Conservation (phyloP, 495 filamentous ascomycete genomes). For the Halenospora varia region DNA sequence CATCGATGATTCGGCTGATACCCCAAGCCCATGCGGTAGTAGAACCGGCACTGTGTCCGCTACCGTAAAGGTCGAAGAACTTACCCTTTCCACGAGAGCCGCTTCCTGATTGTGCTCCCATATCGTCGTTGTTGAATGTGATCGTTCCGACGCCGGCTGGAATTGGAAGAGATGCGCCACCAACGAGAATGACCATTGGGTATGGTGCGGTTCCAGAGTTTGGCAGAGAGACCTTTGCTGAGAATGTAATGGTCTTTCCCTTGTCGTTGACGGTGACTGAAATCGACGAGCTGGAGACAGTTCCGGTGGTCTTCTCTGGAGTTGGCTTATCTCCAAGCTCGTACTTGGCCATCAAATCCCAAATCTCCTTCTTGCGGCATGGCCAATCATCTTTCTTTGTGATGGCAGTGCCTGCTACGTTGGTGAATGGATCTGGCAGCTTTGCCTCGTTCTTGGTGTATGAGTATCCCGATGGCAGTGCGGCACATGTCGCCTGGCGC, state of each 20-base stretch:
- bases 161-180: constrained; percentile 42
- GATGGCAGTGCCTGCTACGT: constrained; percentile 27
- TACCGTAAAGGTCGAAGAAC: constrained; percentile 48
- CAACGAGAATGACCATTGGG: constrained; percentile 46
- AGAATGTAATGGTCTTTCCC: constrained; percentile 46
- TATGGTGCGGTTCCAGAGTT: constrained; percentile 26
- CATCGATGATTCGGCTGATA: constrained; percentile 48
- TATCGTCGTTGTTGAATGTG: constrained; percentile 44
- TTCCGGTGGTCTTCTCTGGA: constrained; percentile 32
- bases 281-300: constrained; percentile 24
- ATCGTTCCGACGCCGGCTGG: constrained; percentile 41
- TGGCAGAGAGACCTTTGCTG: constrained; percentile 34
- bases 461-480: constrained; percentile 1
- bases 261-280: constrained; percentile 38
- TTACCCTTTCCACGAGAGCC: constrained; percentile 38
- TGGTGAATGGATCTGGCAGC: constrained; percentile 34
- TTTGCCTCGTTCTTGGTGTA: constrained; percentile 6
- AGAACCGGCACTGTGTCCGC: constrained; percentile 41
- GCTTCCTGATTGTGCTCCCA: constrained; percentile 36
- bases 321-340: constrained; percentile 33
- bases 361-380: constrained; percentile 32
- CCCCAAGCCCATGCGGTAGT: constrained; percentile 51
- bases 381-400: constrained; percentile 26
- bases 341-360: constrained; percentile 27
- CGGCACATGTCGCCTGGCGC: neutral